Percentiles rank a stretch among this genome's conserved stretches.
phyloP scores from a whole-genome alignment of 495 filamentous ascomycete genomes.

The Oleoguttula mirabilis region DNA sequence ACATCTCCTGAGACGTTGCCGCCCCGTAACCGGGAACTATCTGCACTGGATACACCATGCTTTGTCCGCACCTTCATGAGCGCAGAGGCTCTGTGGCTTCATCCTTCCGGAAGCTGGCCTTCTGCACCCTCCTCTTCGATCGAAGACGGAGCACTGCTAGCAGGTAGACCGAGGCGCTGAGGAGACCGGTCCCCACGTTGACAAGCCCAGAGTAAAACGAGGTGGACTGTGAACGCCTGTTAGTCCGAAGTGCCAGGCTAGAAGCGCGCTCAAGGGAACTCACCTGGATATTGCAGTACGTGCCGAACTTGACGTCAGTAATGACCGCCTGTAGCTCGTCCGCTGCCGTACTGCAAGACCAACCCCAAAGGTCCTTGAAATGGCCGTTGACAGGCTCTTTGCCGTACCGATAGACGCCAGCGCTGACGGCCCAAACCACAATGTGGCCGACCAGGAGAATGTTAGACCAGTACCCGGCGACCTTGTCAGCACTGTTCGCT shows the following conservation, averaged over 20 bases:
- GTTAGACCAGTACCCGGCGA: conserved; percentile 1
- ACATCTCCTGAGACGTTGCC: too few relatives aligned
- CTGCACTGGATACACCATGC: too few relatives aligned
- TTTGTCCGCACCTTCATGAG: too few relatives aligned
- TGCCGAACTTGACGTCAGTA: conserved; percentile 24
- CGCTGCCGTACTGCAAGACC: conserved; percentile 27
- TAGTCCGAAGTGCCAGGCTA: neutral
- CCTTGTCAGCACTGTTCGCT: conserved; percentile 7
- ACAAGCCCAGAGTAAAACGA: conserved; percentile 25
- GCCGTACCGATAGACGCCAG: conserved; percentile 3
- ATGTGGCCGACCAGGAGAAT: conserved; percentile 2
- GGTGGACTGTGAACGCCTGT: conserved; percentile 10
- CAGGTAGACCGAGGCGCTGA: conserved; percentile 22
- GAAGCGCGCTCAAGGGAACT: conserved; percentile 5
- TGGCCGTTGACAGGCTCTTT: conserved; percentile 8
- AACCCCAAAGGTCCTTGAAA: conserved; percentile 30
- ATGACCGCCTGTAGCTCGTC: conserved; percentile 25
- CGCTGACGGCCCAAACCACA: conserved; percentile 4
- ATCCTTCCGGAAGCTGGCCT: too few relatives aligned
- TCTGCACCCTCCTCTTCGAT: conserved; percentile 28
- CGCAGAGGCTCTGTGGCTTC: too few relatives aligned
- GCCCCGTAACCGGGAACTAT: too few relatives aligned
- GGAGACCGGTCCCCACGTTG: conserved; percentile 20
- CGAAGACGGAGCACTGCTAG: conserved; percentile 17
- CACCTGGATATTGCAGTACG: conserved; percentile 27